Percentiles rank a stretch among this genome's conserved stretches.
These are phyloP conservation scores for Bruguiera gymnorhiza DNA, from an alignment of 345 rosid species.

Conservation along the genomic window DNA sequence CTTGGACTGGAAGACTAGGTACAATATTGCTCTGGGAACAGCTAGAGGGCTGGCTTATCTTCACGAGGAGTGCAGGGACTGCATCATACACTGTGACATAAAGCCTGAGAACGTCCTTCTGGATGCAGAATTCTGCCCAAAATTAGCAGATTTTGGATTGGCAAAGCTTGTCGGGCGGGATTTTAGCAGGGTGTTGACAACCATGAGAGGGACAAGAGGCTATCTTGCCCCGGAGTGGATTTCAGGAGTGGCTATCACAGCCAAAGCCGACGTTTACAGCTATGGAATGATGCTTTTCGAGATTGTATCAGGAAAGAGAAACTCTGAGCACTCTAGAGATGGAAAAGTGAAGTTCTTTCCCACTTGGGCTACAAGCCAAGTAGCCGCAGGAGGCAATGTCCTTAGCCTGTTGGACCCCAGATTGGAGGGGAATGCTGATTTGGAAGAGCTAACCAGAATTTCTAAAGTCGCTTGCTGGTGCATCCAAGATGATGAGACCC, in stretches of 20 bases:
- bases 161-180: slow-evolving; percentile 83
- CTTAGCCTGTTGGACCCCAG: slow-evolving; percentile 51
- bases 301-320: slow-evolving; percentile 72
- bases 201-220: slow-evolving; percentile 84
- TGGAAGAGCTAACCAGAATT: slow-evolving; percentile 55
- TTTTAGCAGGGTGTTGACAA: slow-evolving; percentile 77
- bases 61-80: slow-evolving; percentile 78
- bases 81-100: slow-evolving; percentile 85
- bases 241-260: slow-evolving; percentile 73
- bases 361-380: slow-evolving; percentile 43
- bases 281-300: slow-evolving; percentile 91
- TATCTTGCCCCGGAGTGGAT: slow-evolving; percentile 95
- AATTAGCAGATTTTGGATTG: slow-evolving; percentile 83
- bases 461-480: slow-evolving; percentile 86
- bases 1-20: slow-evolving; percentile 63
- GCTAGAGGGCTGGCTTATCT: slow-evolving; percentile 79
- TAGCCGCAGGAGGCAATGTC: slow-evolving; percentile 46
- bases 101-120: slow-evolving; percentile 86
- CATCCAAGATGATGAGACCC: slow-evolving; percentile 72
- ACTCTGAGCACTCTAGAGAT: slow-evolving; percentile 50
- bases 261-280: slow-evolving; percentile 87
- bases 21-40: slow-evolving; percentile 62
- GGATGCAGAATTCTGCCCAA: slow-evolving; percentile 60
- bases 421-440: slow-evolving; percentile 40
- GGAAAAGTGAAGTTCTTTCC: slow-evolving; percentile 60